phyloP scores from a whole-genome alignment of 2,329 filamentous ascomycete species.

The Didymella glomerata region DNA sequence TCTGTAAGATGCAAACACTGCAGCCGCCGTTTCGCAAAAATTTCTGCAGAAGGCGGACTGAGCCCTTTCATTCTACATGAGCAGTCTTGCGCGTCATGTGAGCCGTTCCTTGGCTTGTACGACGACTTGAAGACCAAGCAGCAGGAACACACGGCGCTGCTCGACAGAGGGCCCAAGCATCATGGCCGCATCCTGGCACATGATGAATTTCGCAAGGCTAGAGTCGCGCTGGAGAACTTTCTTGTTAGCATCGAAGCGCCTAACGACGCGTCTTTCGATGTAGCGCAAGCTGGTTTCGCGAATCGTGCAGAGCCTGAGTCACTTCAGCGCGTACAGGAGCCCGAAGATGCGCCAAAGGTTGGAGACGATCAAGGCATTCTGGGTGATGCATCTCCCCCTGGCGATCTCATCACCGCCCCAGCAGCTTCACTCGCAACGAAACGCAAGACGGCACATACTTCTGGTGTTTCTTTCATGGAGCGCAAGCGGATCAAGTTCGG shows the following conservation, averaged over 20 bases:
- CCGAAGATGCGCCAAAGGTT: neutral
- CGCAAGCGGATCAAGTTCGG: constrained; percentile 35
- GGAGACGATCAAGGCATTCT: neutral
- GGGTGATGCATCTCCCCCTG: neutral
- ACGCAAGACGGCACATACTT: neutral
- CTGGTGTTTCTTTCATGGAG: neutral
- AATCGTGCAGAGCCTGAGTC: neutral
- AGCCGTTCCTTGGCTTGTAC: constrained; percentile 13
- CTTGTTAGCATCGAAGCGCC: constrained; percentile 33
- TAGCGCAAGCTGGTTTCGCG: neutral
- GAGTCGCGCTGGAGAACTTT: constrained; percentile 35
- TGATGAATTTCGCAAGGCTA: constrained; percentile 7
- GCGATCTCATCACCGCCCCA: neutral
- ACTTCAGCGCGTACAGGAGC: neutral
- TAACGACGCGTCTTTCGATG: neutral
- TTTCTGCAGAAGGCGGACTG: constrained; percentile 3
- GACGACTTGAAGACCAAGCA: constrained; percentile 1
- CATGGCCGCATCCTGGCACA: constrained; percentile 10
- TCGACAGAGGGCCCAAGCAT: constrained; percentile 16
- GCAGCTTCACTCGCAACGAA: neutral
- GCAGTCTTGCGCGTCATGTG: constrained; percentile 6
- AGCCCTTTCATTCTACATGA: neutral
- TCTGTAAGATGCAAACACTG: constrained; percentile 15
- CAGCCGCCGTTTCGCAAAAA: constrained; percentile 2
- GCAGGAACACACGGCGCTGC: constrained; percentile 10